Evolutionary conservation across 106 monocot species (phyloP).

Genomic region (Chionographis japonica): DNA sequence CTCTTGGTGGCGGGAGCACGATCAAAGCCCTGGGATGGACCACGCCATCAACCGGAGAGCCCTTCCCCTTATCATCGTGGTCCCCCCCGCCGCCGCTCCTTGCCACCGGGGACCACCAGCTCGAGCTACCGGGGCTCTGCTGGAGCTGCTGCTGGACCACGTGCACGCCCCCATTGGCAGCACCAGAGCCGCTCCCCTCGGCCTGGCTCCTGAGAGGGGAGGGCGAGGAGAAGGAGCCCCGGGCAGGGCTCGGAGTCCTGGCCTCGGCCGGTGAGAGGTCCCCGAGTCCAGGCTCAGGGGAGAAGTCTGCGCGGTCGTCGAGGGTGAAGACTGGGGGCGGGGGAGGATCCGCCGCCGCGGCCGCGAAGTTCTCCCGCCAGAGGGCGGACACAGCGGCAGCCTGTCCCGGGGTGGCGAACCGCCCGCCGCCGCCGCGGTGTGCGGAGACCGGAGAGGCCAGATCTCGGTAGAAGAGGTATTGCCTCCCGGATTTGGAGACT

Average conservation of each 20-base stretch:
- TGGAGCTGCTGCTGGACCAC: slow-evolving; percentile 4
- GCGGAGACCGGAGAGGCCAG: slow-evolving; percentile 70
- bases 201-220: slow-evolving; percentile 20
- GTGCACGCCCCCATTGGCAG: slow-evolving; percentile 4
- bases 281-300: slow-evolving; percentile 43
- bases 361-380: slow-evolving; percentile 42
- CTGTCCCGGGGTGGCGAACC: slow-evolving; percentile 53
- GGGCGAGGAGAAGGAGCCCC: slow-evolving; percentile 23
- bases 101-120: slow-evolving; percentile 46
- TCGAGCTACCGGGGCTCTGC: slow-evolving; percentile 17
- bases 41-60: slow-evolving; percentile 74
- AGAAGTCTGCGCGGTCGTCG: slow-evolving; percentile 71
- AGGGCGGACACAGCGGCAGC: slow-evolving; percentile 54
- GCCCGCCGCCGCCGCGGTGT: slow-evolving; percentile 25
- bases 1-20: slow-evolving; percentile 59
- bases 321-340: slow-evolving; percentile 85
- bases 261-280: slow-evolving; percentile 13
- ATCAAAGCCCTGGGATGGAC: slow-evolving; percentile 48
- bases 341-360: slow-evolving; percentile 25
- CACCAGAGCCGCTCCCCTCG: slow-evolving; percentile 7
- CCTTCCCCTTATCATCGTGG: slow-evolving; percentile 25
- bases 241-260: slow-evolving; percentile 12
- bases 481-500: slow-evolving; percentile 21
- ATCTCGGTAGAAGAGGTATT: slow-evolving; percentile 73
- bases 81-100: slow-evolving; percentile 18